phyloP scores from a whole-genome alignment of 2,329 filamentous ascomycete species.

The Monilinia vaccinii-corymbosi region DNA sequence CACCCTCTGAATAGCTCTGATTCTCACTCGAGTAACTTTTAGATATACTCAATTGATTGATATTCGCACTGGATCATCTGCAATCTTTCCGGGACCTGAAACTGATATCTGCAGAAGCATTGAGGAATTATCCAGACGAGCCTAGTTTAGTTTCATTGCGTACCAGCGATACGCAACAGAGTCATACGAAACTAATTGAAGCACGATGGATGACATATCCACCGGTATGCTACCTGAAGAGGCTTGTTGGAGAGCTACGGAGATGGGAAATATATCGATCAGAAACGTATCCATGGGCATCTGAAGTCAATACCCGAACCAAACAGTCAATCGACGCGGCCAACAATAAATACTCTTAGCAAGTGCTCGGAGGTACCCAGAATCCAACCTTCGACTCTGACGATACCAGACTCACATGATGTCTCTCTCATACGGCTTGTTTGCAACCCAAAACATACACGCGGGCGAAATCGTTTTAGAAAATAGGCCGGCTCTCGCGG shows the following conservation, averaged over 20 bases:
- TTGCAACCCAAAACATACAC: constrained; percentile 4
- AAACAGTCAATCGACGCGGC: background rate
- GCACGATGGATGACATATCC: background rate
- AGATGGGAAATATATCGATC: background rate
- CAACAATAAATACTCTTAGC: background rate
- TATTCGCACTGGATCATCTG: background rate
- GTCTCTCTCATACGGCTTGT: background rate
- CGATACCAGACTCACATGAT: background rate
- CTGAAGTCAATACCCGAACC: background rate
- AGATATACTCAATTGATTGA: background rate
- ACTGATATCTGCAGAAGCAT: background rate
- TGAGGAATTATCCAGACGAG: background rate
- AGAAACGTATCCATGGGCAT: background rate
- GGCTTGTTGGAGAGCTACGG: background rate
- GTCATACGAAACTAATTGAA: background rate
- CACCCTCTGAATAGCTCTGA: too few relatives aligned
- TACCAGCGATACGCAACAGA: background rate
- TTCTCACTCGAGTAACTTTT: too few relatives aligned
- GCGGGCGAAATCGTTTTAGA: background rate
- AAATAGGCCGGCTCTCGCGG: too few relatives aligned
- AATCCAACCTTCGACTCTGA: background rate
- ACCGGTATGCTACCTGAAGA: background rate
- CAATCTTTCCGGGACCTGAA: background rate
- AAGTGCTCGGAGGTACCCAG: background rate
- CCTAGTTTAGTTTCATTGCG: too few relatives aligned